Percentiles rank a stretch among this genome's conserved stretches.
Evolutionary conservation across 2,329 filamentous ascomycete genomes (phyloP).

Genomic region (Bipolaris sorokiniana): DNA sequence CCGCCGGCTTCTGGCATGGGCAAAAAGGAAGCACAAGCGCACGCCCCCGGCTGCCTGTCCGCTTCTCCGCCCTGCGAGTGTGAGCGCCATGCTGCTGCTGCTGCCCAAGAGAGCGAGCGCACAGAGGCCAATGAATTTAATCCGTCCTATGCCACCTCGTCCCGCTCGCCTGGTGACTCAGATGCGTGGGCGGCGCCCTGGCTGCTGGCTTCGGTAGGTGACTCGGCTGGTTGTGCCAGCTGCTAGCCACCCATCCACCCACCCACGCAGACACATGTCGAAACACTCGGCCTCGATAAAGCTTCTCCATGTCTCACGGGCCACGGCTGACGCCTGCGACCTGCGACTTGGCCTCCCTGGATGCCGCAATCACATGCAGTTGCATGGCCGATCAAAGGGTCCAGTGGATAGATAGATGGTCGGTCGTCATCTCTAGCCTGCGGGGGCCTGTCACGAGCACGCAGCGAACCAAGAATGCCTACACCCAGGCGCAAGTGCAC

Average conservation of each 20-base stretch:
- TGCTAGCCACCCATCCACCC: slow-evolving; percentile 8
- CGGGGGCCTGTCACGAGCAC: slow-evolving; percentile 13
- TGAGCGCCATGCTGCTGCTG: slow-evolving; percentile 1
- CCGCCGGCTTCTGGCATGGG: slow-evolving; percentile 25
- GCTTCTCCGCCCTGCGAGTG: slow-evolving; percentile 28
- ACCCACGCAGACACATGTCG: slow-evolving; percentile 8
- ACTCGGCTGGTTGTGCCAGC: slow-evolving; percentile 15
- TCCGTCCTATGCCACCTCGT: no score
- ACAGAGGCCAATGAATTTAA: not conserved
- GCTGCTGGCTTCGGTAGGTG: slow-evolving; percentile 15
- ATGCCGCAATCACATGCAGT: slow-evolving; percentile 30
- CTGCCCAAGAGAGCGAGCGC: slow-evolving; percentile 2
- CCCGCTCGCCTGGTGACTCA: slow-evolving; percentile 4
- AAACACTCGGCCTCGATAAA: slow-evolving; percentile 32
- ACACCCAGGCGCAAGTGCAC: no score
- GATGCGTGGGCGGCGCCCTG: slow-evolving; percentile 3
- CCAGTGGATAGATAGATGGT: not conserved
- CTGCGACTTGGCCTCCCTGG: not conserved
- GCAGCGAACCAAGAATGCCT: not conserved
- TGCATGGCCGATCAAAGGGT: slow-evolving; percentile 33
- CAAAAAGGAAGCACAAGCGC: slow-evolving; percentile 24
- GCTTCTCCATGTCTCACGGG: slow-evolving; percentile 22
- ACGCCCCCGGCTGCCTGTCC: slow-evolving; percentile 29
- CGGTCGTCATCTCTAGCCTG: slow-evolving; percentile 31
- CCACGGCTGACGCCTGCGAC: not conserved